Evolutionary conservation across 768 basidiomycete genomes (phyloP).

Genomic region (Panellus pusillus): DNA sequence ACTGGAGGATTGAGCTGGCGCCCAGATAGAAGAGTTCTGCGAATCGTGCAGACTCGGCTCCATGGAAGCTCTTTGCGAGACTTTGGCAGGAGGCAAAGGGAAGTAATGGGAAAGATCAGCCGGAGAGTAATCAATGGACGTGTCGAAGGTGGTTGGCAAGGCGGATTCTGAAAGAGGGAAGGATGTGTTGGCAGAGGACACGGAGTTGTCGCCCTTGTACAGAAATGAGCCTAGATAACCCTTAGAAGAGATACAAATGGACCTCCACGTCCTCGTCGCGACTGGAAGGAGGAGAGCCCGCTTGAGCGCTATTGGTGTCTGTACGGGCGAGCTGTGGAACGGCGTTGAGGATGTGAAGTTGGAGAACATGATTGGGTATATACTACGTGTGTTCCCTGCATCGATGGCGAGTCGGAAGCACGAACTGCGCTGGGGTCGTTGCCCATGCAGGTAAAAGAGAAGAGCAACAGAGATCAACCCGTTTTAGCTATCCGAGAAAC

Average conservation of each 20-base stretch:
- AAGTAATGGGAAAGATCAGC: constrained; percentile 20
- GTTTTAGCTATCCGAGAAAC: too few species aligned
- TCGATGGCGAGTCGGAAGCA: not conserved
- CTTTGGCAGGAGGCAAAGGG: constrained; percentile 15
- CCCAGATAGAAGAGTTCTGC: constrained; percentile 18
- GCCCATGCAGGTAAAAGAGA: constrained; percentile 11
- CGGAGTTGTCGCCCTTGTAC: not conserved
- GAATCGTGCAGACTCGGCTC: constrained; percentile 13
- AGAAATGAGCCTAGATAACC: not conserved
- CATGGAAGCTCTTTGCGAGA: constrained; percentile 6
- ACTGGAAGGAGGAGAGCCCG: constrained; percentile 10
- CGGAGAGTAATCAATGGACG: constrained; percentile 17
- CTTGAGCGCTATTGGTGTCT: constrained; percentile 18
- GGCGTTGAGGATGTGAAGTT: not conserved
- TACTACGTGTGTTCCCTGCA: constrained; percentile 6
- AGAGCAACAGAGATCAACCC: not conserved
- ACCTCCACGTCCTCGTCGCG: constrained; percentile 3
- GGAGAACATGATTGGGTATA: not conserved
- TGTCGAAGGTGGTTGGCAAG: constrained; percentile 29
- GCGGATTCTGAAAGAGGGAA: constrained; percentile 29
- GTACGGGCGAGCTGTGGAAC: constrained; percentile 13
- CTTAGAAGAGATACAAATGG: not conserved
- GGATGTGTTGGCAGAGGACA: constrained; percentile 23
- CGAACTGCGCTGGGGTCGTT: constrained; percentile 7
- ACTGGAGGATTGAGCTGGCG: constrained; percentile 11